Conservation (phyloP, 306 rosid species). For the Argentina anserina region DNA sequence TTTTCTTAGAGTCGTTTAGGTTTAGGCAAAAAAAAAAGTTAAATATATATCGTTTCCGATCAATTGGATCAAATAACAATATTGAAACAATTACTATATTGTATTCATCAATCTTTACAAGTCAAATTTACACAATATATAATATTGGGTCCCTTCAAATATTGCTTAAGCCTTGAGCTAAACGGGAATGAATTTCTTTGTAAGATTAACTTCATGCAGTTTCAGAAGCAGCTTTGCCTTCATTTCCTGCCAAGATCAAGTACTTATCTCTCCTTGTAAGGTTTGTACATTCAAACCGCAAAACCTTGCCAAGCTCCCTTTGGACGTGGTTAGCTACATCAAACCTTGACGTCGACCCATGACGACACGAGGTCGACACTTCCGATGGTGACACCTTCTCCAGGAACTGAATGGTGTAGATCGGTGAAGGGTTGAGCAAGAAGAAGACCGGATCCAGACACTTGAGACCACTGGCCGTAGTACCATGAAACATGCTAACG, state of each 20-base stretch:
- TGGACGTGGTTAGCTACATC: constrained; percentile 67
- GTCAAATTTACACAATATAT: too few species aligned
- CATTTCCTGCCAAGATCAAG: constrained; percentile 75
- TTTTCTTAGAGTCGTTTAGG: too few species aligned
- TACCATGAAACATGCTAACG: constrained; percentile 80
- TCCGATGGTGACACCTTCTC: constrained; percentile 19
- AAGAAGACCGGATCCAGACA: constrained; percentile 73
- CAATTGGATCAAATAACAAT: too few species aligned
- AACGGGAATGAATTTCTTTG: not conserved
- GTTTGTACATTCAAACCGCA: constrained; percentile 61
- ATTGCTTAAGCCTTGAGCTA: not conserved
- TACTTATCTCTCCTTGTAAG: constrained; percentile 79
- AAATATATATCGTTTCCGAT: too few species aligned
- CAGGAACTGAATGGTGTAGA: constrained; percentile 43
- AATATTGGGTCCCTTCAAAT: too few species aligned
- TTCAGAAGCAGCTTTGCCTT: constrained; percentile 42
- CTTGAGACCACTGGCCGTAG: constrained; percentile 82
- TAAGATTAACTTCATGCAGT: too few species aligned
- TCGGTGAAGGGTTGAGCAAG: constrained; percentile 61
- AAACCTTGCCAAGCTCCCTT: constrained; percentile 38
- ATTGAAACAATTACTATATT: too few species aligned
- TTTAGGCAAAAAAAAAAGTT: too few species aligned
- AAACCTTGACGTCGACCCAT: constrained; percentile 20
- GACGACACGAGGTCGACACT: not conserved
- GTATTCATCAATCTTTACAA: not conserved